These are phyloP conservation scores for Xylariaceae sp. DNA, from an alignment of 2,329 filamentous ascomycete species.

Conservation along the genomic window DNA sequence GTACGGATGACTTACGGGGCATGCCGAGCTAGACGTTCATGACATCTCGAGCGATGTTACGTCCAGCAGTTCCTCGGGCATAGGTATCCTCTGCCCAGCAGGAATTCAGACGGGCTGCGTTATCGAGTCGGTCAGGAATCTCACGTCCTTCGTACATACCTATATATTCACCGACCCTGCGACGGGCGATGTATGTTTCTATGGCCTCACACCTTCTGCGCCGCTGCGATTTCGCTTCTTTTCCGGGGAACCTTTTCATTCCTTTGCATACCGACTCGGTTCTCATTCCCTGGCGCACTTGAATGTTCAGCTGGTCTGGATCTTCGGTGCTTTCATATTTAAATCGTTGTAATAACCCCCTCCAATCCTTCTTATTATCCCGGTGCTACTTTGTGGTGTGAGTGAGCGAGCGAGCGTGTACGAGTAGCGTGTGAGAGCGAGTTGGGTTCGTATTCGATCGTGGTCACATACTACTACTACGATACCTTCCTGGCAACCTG, in stretches of 20 bases:
- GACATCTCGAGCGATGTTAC: conserved; percentile 13
- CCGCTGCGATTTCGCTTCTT: conserved; percentile 7
- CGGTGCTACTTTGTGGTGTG: not conserved
- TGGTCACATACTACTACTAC: not conserved
- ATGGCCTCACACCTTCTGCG: conserved; percentile 4
- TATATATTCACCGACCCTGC: conserved; percentile 5
- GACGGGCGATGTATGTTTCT: not conserved
- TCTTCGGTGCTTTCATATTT: conserved; percentile 11
- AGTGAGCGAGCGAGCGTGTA: too few relatives aligned
- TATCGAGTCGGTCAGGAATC: too few relatives aligned
- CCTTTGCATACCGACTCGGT: conserved; percentile 14
- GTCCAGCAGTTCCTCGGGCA: too few relatives aligned
- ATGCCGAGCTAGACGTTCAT: not conserved
- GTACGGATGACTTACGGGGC: not conserved
- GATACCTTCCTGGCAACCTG: not conserved
- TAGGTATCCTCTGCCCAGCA: not conserved
- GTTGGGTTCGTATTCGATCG: not conserved
- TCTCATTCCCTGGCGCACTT: conserved; percentile 3
- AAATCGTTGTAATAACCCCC: conserved; percentile 24
- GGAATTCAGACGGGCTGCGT: not conserved
- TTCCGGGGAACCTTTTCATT: conserved; percentile 9
- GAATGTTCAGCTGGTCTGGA: conserved; percentile 30
- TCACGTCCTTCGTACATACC: too few relatives aligned
- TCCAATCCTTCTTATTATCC: conserved; percentile 5
- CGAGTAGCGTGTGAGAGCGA: not conserved